Evolutionary conservation across 495 filamentous ascomycete genomes (phyloP), one percentile per base, ranked within the genome.

Genomic region (Echria macrotheca): DNA sequence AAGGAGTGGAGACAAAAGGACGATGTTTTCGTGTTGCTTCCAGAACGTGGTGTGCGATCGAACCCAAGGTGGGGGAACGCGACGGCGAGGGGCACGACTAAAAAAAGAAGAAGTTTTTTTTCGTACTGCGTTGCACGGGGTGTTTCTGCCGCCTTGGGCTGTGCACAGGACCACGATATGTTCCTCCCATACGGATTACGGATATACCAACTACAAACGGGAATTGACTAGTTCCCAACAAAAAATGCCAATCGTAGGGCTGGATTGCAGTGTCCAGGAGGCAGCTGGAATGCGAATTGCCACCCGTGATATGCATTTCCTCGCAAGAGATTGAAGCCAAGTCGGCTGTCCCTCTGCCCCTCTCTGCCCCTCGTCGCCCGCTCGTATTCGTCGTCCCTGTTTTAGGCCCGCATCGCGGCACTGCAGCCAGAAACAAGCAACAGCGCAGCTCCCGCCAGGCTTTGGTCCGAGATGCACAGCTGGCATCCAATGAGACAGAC

Each of bases 391-490:
- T 26, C 38, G 18, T 21, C 24, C 42, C 42, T 31, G 42, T 55
- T 59, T 50, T 50, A 47, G 52, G 35, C 52, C 52, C 33, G 46
- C 42, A 48, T 37, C 44, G 37, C 52, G 41, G 52, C 49, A 47
- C 23, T 59, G 52, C 52, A 46, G 31, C 21, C 21, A 36, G 18
- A 35, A 32, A 21, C 44, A 33, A 40, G 31, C 45, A 48, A 9
- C 29, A 47, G 17, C 11, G 14, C 15, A 36, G 29, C 33, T 28
- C 22, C 29, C 26, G 41, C 21, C 6, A 22, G 31, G 31, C 41
- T 41, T 43, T 41, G 41, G 49, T 31, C 35, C 25, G 42, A 44
- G 24, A 44, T 32, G 14, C 23, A 26, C 38, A 14, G 14, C 4
- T 21, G 22, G 23, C 25, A 19, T 26, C 26, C 42, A 44, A 44